Evolutionary conservation across 1,284 basidiomycete species (phyloP), one percentile per base, ranked within the genome.

Genomic region (Dichomitus squalens): DNA sequence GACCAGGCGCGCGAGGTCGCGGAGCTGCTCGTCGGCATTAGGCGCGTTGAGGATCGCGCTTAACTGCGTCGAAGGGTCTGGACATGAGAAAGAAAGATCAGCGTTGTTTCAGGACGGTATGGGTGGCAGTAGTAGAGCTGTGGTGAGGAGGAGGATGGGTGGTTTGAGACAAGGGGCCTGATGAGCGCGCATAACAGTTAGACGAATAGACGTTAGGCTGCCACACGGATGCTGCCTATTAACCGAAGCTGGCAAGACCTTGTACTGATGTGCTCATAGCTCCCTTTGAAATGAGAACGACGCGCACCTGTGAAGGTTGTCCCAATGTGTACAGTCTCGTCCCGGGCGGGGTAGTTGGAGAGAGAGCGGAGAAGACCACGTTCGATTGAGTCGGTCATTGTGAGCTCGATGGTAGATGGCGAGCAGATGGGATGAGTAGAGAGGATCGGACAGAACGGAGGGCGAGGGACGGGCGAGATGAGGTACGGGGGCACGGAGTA

Each of bases 1-100:
- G 55, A 90, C 77, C 49, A 85, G 77, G 4, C 77, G 79, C 0
- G 84, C 84, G 9, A 82, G 73, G 64, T 82, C 80, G 25, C 69
- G 68, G 49, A 81, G 67, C 43, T 80, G 69, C 51, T 76, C 76
- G 51, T 80, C 77, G 2, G 75, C 63, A 58, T 80, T 75, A 6
- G 66, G 55, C 2, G 75, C 75, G 14, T 72, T 65, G 27, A 80
- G 65, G 27, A 79, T 64, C 11, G 73, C 68, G 3, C 68, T 67
- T 9, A 79, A 68, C 62, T 80, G 78, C 6, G 77, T 66, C 44
- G 44, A 47, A 8, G 44, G 44, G 20, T 47, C 44, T 70, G 66
- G 44, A 40, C 16, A 20, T 54, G 27, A 47, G 18, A 20, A 23
- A 7, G 18, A 20, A 40, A 7, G 39, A 23, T 40, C 21, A 11